Conservation (phyloP, 1,284 basidiomycete species). For the Wallemia mellicola region DNA sequence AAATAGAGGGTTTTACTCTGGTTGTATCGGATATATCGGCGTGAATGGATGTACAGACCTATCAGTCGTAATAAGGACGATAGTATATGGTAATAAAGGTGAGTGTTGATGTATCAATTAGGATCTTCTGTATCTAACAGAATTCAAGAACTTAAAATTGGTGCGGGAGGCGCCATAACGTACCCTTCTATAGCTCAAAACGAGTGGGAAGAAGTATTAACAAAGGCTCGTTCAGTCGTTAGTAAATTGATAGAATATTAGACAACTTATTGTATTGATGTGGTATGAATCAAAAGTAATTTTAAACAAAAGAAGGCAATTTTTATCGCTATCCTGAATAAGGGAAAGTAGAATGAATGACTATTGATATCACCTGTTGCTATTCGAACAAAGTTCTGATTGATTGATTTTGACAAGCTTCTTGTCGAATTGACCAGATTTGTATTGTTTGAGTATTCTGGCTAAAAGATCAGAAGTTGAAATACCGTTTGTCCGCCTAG, state of each 20-base stretch:
- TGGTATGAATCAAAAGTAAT: slow-evolving; percentile 1
- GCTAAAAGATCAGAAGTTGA: slow-evolving; percentile 79
- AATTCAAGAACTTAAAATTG: slow-evolving; percentile 22
- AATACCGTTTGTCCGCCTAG: slow-evolving; percentile 71
- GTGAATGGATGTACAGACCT: slow-evolving; percentile 69
- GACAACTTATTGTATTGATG: not conserved
- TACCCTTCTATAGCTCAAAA: slow-evolving; percentile 55
- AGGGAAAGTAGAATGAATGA: not conserved
- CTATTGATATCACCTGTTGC: not conserved
- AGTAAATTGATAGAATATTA: not conserved
- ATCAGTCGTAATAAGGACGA: slow-evolving; percentile 84
- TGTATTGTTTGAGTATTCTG: slow-evolving; percentile 55
- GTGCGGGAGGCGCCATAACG: slow-evolving; percentile 86
- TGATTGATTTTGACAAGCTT: slow-evolving; percentile 67
- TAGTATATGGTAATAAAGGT: slow-evolving; percentile 35
- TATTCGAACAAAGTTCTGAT: slow-evolving; percentile 25
- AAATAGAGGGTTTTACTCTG: slow-evolving; percentile 56
- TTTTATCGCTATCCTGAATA: not conserved
- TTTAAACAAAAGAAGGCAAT: not conserved
- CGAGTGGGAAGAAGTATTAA: slow-evolving; percentile 82
- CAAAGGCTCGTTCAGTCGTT: slow-evolving; percentile 29
- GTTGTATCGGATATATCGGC: slow-evolving; percentile 62
- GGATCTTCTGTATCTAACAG: not conserved
- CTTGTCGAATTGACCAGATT: slow-evolving; percentile 51
- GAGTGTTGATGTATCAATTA: slow-evolving; percentile 3